Conservation (phyloP, 306 rosid genomes). For the Cajanus cajan region DNA sequence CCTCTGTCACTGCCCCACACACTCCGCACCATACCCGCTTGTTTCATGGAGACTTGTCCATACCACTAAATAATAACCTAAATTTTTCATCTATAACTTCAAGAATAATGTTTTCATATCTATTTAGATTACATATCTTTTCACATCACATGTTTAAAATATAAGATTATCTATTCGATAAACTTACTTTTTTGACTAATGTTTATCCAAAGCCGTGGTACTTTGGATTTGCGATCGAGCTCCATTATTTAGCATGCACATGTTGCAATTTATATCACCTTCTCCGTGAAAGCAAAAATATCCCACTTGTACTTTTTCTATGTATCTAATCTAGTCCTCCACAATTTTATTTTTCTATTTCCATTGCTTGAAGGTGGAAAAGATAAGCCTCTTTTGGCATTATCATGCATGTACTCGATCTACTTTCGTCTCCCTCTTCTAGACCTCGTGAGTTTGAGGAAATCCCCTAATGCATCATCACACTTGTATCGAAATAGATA, state of each 20-base stretch:
- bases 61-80: conserved; percentile 25
- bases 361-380: not conserved
- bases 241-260: conserved; percentile 24
- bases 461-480: not conserved
- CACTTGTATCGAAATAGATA: conserved; percentile 15
- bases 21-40: conserved; percentile 33
- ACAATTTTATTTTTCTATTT: not conserved
- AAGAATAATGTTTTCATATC: too few species aligned
- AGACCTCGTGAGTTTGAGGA: not conserved
- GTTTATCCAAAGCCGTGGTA: conserved; percentile 33
- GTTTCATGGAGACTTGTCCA: conserved; percentile 52
- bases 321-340: not conserved
- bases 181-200: conserved; percentile 28
- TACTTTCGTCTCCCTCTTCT: not conserved
- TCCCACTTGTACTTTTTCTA: not conserved
- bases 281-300: not conserved
- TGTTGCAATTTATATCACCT: not conserved
- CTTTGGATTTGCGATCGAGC: conserved; percentile 7
- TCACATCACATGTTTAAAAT: too few species aligned
- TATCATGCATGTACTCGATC: not conserved
- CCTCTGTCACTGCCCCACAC: conserved; percentile 14
- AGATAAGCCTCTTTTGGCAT: not conserved
- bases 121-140: too few species aligned
- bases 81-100: too few species aligned
- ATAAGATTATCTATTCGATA: too few species aligned